A percentile compares a stretch with the other conserved stretches of the same genome.
These are phyloP conservation scores for Ophiostoma australiae DNA, from an alignment of 2,329 filamentous ascomycete genomes.

Conservation along the genomic window DNA sequence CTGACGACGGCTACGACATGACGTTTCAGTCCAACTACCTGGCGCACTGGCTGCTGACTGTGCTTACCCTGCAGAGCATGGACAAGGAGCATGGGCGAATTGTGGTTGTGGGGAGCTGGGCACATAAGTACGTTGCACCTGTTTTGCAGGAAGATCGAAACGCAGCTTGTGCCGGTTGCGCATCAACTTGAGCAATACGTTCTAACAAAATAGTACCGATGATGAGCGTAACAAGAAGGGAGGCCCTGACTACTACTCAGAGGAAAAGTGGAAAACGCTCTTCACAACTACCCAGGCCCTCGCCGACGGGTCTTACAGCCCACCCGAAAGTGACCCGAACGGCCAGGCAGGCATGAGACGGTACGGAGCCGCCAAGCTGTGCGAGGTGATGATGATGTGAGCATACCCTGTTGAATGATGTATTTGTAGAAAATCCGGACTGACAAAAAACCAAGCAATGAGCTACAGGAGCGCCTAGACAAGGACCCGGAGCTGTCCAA, in stretches of 20 bases:
- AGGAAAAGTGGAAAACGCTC: conserved; percentile 30
- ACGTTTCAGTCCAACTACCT: conserved; percentile 35
- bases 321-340: conserved; percentile 28
- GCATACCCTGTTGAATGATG: neutral
- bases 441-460: neutral
- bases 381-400: conserved; percentile 34
- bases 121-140: neutral
- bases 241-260: conserved; percentile 25
- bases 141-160: too few species aligned
- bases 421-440: neutral
- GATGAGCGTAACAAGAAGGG: conserved; percentile 23
- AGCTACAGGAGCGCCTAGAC: neutral
- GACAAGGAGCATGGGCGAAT: neutral
- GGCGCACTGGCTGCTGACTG: conserved; percentile 34
- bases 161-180: too few species aligned
- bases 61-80: conserved; percentile 31
- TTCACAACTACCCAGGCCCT: conserved; percentile 30
- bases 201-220: conserved; percentile 23
- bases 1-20: conserved; percentile 35
- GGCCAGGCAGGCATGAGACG: conserved; percentile 31
- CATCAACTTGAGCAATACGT: too few species aligned
- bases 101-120: neutral
- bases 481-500: neutral
- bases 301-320: conserved; percentile 32
- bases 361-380: conserved; percentile 35